These are phyloP conservation scores for Leishmania amazonensis DNA, from an alignment of 208 protist species.

Conservation along the genomic window DNA sequence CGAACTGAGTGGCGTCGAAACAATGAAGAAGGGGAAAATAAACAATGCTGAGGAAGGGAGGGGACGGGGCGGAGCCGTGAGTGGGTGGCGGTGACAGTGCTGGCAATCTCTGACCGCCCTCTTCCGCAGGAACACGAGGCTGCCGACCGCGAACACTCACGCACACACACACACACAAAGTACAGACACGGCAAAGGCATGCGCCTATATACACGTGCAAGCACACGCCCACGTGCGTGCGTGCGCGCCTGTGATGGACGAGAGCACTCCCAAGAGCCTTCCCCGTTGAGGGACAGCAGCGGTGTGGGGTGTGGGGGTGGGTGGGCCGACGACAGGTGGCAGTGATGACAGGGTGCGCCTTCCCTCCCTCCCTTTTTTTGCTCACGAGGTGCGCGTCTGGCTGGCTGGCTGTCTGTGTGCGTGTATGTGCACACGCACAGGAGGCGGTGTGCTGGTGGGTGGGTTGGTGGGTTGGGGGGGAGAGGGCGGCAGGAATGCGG, in stretches of 20 bases:
- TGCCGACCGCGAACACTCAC: background rate
- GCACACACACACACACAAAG: background rate
- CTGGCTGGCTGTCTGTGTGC: background rate
- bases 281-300: background rate
- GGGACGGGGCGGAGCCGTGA: background rate
- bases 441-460: no score
- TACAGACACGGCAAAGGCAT: background rate
- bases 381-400: background rate
- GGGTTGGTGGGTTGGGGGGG: no score
- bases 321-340: background rate
- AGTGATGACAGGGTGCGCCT: background rate
- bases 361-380: background rate
- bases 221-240: background rate
- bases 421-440: no score
- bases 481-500: background rate
- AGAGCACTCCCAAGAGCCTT: background rate
- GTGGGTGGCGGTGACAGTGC: background rate
- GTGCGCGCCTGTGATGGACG: background rate
- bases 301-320: background rate
- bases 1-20: background rate
- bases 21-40: background rate
- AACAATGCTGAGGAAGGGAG: background rate
- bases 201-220: background rate
- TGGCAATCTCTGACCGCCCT: background rate
- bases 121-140: background rate